Base-by-base conservation (phyloP, 2,329 filamentous ascomycete species). In the Aspergillus sp. region DNA sequence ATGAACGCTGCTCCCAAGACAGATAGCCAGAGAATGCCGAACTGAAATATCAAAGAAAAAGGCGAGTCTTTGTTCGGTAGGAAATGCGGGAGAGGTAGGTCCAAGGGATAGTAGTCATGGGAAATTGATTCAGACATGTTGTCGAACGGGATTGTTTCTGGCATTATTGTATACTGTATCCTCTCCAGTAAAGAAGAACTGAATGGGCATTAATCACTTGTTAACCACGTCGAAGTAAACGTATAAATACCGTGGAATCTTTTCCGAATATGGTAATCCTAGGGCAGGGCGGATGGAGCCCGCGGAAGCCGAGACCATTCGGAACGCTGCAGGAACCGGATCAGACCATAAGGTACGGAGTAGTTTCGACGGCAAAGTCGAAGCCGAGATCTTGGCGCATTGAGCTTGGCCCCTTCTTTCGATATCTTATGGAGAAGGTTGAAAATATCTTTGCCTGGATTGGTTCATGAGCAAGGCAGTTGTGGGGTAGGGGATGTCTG, bases 41-140 rank as follows among this genome's bases (percentile, higher is more conserved):
- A 91, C 58, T 80, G 78, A 42, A 73, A 73, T 9, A 90, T 80
- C 3, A 91, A 79, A 6, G 81, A 77, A 0, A 80, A 67, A 4
- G 87, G 83, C 42, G 79, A 78, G 68, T 82, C 81, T 52, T 84
- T 81, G 67, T 91, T 91, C 59, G 85, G 81, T 29, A 85, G 75
- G 72, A 87, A 90, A 60, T 80, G 81, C 1, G 81, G 65, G 54
- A 91, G 82, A 16, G 78, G 75, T 46, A 84, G 80, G 49, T 83
- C 81, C 24, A 85, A 70, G 3, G 89, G 89, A 68, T 87, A 90
- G 77, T 88, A 91, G 0, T 86, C 86, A 71, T 90, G 87, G 18
- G 59, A 31, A 20, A 49, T n/a, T 11, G 36, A 32, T 1, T 24
- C 14, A 2, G 57, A 50, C 52, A 52, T 59, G 16, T 56, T 49